Base-by-base conservation (phyloP, 768 basidiomycete species). In the Coprinopsis strossmayeri region DNA sequence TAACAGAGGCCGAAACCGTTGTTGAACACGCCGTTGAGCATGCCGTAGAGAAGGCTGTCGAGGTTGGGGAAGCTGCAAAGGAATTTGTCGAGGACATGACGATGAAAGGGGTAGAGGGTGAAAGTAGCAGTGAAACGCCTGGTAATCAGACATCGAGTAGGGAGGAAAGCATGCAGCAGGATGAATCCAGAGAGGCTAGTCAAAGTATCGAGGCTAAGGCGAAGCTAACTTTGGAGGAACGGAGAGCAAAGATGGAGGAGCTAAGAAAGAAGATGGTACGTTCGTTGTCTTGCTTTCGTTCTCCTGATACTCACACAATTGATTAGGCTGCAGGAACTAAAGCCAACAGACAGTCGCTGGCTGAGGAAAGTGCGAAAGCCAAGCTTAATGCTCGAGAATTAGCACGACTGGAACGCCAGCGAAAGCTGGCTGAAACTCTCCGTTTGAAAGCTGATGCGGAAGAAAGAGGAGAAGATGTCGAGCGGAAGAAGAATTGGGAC, bases 401-500 rank as follows among this genome's bases (percentile, higher is more conserved):
- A 0, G 84, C 86, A 18, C 80, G 92, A 34, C 70, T 95, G 24
- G 95, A 98, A 55, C 81, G 84, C 58, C 91, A 96, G 61, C 83
- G 88, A 48, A 91, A 88, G 65, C 76, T 96, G 17, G 93, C 92
- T 0, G 95, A 97, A 68, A 81, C 72, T 15, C 66, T 98, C 56
- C 79, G 92, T 17, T 67, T 79, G 50, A 92, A 93, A 66, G 82
- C 86, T 2, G 89, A 94, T 53, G 92, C 92, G 1, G 87, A 90
- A 64, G 93, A 91, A 45, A 73, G 78, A 0, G 95, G 93, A n/a
- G 91, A 92, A 63, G 94, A 97, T 61, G 71, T 91, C 4, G 91
- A 95, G 63, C 69, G 93, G 53, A 78, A 80, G 61, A 91, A 90
- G 76, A 91, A 92, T 59, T 97, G 92, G 92, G 89, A 91, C 57